Evolutionary conservation across 352 stramenopile genomes (phyloP).

Genomic region (Phytophthora ramorum): DNA sequence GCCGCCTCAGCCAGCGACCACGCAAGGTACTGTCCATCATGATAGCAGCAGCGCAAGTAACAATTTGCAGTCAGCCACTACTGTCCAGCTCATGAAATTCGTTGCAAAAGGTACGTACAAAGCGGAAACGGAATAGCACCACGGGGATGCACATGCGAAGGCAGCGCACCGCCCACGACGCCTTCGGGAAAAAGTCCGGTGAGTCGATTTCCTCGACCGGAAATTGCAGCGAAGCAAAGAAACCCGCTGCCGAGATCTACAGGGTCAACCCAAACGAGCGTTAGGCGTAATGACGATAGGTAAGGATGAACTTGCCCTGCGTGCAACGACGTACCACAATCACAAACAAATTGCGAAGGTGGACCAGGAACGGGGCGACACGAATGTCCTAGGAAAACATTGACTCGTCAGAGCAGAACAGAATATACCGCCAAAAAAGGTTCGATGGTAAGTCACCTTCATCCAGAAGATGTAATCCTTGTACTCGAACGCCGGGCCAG

Average conservation of each 20-base stretch:
- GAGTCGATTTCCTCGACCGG: conserved; percentile 85
- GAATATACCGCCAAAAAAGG: neutral
- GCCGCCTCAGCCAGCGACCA: conserved; percentile 86
- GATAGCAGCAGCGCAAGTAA: neutral
- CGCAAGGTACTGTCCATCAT: conserved; percentile 72
- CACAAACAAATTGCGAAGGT: conserved; percentile 79
- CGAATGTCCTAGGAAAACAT: conserved; percentile 50
- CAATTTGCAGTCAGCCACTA: conserved; percentile 5
- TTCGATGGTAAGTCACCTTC: conserved; percentile 39
- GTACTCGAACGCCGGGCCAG: conserved; percentile 85
- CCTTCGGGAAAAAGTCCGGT: conserved; percentile 71
- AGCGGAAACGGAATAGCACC: conserved; percentile 87
- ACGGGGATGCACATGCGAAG: conserved; percentile 77
- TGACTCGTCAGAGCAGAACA: neutral
- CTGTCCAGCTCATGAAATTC: neutral
- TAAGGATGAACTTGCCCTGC: neutral
- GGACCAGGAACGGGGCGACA: conserved; percentile 64
- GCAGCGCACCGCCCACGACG: conserved; percentile 66
- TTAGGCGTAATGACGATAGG: neutral
- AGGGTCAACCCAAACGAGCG: neutral
- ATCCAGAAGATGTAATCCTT: conserved; percentile 88
- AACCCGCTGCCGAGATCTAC: conserved; percentile 72
- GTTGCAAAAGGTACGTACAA: conserved; percentile 50
- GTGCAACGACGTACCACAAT: conserved; percentile 54
- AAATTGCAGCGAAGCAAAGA: conserved; percentile 77